These are phyloP conservation scores for Trypanosoma platydactyli DNA, from an alignment of 208 protist species.

Conservation along the genomic window DNA sequence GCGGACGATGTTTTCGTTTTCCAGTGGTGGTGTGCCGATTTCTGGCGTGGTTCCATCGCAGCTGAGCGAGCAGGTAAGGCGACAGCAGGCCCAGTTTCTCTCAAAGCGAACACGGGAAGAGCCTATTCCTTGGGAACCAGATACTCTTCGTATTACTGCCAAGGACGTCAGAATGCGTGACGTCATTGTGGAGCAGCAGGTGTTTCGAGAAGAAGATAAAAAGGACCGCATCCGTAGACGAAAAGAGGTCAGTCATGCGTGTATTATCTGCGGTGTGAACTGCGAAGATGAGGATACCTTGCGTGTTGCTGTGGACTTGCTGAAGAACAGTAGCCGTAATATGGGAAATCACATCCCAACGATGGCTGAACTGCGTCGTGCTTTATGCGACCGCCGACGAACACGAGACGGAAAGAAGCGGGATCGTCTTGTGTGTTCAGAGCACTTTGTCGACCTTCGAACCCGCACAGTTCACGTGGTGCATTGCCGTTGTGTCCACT, in stretches of 20 bases:
- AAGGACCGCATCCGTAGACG: conserved; percentile 69
- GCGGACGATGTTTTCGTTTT: conserved; percentile 59
- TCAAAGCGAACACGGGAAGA: conserved; percentile 11
- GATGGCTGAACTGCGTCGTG: conserved; percentile 46
- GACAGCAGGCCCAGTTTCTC: conserved; percentile 48
- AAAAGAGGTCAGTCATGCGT: conserved; percentile 53
- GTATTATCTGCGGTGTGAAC: conserved; percentile 77
- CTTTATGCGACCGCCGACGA: conserved; percentile 53
- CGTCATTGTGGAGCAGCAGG: conserved; percentile 57
- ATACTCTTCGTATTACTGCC: conserved; percentile 30
- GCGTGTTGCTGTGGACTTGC: conserved; percentile 48
- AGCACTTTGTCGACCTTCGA: conserved; percentile 60
- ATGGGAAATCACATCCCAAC: conserved; percentile 54
- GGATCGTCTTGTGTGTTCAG: conserved; percentile 51
- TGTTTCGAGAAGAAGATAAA: conserved; percentile 51
- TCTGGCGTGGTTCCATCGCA: conserved; percentile 49
- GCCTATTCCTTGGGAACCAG: conserved; percentile 38
- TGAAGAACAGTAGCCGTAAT: conserved; percentile 60
- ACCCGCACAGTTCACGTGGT: conserved; percentile 65
- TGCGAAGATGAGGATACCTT: conserved; percentile 47
- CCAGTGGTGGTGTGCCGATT: conserved; percentile 24
- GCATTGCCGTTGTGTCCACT: conserved; percentile 81
- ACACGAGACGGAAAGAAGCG: conserved; percentile 12
- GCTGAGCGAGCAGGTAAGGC: conserved; percentile 36
- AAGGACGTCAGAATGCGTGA: conserved; percentile 60